These are phyloP conservation scores for Ophiostoma novo-ulmi DNA, from an alignment of 2,329 filamentous ascomycete species.

Conservation along the genomic window DNA sequence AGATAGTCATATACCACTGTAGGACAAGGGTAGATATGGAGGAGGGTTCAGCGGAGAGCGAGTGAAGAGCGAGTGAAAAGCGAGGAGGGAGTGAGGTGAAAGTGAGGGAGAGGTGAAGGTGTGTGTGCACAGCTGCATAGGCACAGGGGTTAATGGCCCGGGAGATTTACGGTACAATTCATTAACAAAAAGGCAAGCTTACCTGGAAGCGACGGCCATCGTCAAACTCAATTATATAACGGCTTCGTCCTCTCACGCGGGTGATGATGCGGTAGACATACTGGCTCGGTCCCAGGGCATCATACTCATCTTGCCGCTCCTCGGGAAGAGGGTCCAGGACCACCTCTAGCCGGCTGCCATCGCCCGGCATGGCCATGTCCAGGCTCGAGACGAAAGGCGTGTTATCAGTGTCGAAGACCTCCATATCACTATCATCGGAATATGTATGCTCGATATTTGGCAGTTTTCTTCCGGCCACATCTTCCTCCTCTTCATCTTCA, in stretches of 20 bases:
- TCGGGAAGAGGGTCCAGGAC: slow-evolving; percentile 22
- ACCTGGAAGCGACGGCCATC: slow-evolving; percentile 26
- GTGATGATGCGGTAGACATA: slow-evolving; percentile 25
- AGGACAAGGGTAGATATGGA: background rate
- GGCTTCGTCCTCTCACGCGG: slow-evolving; percentile 20
- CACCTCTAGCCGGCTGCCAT: slow-evolving; percentile 22
- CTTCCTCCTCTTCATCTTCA: background rate
- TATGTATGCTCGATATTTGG: background rate
- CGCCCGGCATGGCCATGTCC: slow-evolving; percentile 17
- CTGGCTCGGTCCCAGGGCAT: slow-evolving; percentile 21
- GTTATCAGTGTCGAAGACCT: background rate
- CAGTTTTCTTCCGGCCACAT: background rate
- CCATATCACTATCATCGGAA: background rate
- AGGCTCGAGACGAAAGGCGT: background rate
- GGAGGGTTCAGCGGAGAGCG: background rate
- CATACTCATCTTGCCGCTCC: slow-evolving; percentile 23
- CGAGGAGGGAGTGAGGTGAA: background rate
- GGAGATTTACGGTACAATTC: background rate
- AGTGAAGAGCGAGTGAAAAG: background rate
- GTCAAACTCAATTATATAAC: slow-evolving; percentile 27
- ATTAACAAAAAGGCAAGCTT: slow-evolving; percentile 10
- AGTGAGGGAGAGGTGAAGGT: background rate
- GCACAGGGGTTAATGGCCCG: background rate
- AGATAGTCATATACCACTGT: background rate
- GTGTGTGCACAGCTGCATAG: background rate